Base-by-base conservation (phyloP, 2,329 filamentous ascomycete genomes). In the Ophiocordyceps camponoti-saundersi region DNA sequence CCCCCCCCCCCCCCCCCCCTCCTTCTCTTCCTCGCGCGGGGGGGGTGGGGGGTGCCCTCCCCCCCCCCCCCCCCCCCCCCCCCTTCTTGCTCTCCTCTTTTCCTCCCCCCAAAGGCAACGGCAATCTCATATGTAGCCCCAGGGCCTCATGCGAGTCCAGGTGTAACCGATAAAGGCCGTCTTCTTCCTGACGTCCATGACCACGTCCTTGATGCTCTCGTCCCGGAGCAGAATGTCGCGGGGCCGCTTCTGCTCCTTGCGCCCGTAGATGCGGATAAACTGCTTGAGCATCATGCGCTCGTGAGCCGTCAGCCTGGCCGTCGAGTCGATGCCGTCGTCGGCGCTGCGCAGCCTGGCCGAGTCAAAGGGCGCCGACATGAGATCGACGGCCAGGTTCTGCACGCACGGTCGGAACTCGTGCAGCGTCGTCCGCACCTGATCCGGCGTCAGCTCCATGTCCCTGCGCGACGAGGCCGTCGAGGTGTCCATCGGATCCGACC, bases 101-200 rank as follows among this genome's bases (percentile, higher is more conserved):
- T 15, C 16, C 32, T 36, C 11, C 32, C 32, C 15, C 5, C 32
- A 16, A 36, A n/a, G n/a, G n/a, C n/a, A n/a, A n/a, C n/a, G 32
- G 32, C 32, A 8, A 3, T n/a, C 32, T 36, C 13, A 36, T n/a
- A 52, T 49, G 45, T 61, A 65, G 3, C 60, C 58, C 11, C 56
- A 55, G 1, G 61, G 61, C 36, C 60, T 57, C 58, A 63, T 62
- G 49, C 79, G 69, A 13, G 79, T 75, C 70, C 92, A 96, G 2
- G 84, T 86, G 60, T 98, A 98, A 1, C 90, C 90, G 50, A 93
- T 64, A 62, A 96, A 96, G 0, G 87, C 88, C 23, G 77, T 83
- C 59, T 74, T 75, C 64, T 90, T 94, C 49, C 92, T 76, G 52
- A 92, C 73, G 53, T 85, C 79, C 61, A 96, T 67, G n/a, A 83